Evolutionary conservation across 2,329 filamentous ascomycete species (phyloP).

Genomic region (Elsinoe batatas): DNA sequence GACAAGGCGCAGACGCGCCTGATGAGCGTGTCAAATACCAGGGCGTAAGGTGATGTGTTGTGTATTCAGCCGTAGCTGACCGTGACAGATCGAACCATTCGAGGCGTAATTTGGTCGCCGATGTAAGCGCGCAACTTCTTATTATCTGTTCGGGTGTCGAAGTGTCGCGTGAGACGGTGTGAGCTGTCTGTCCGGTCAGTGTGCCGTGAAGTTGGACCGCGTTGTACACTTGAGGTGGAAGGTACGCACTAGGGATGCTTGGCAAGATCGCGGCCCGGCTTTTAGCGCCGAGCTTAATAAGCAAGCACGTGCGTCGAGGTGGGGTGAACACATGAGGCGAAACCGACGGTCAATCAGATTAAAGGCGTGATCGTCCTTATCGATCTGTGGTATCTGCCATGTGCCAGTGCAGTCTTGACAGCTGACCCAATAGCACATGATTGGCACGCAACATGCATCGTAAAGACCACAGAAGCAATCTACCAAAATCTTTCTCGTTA

Average conservation of each 20-base stretch:
- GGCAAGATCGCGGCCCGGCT: background rate
- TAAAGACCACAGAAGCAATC: too few species aligned
- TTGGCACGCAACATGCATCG: too few species aligned
- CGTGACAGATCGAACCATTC: background rate
- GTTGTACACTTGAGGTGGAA: constrained; percentile 11
- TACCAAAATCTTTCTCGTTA: too few species aligned
- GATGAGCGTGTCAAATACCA: constrained; percentile 3
- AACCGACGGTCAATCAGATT: background rate
- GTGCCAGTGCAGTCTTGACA: too few species aligned
- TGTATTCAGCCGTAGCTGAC: constrained; percentile 10
- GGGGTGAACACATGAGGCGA: background rate
- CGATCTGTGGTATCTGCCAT: background rate
- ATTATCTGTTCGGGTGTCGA: background rate
- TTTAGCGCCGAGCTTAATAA: background rate
- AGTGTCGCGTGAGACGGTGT: background rate
- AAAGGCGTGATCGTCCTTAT: constrained; percentile 2
- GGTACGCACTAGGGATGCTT: background rate
- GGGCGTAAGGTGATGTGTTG: background rate
- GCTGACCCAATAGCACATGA: too few species aligned
- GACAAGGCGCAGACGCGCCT: constrained; percentile 10
- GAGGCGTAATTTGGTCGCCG: background rate
- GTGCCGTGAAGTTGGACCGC: background rate
- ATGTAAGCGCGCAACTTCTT: too few species aligned
- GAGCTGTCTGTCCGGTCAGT: background rate
- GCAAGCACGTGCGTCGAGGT: constrained; percentile 1